Percentiles rank a stretch among this genome's conserved stretches.
Evolutionary conservation across 2,329 filamentous ascomycete species (phyloP).

Genomic region (Phaeophleospora eucalypticola): DNA sequence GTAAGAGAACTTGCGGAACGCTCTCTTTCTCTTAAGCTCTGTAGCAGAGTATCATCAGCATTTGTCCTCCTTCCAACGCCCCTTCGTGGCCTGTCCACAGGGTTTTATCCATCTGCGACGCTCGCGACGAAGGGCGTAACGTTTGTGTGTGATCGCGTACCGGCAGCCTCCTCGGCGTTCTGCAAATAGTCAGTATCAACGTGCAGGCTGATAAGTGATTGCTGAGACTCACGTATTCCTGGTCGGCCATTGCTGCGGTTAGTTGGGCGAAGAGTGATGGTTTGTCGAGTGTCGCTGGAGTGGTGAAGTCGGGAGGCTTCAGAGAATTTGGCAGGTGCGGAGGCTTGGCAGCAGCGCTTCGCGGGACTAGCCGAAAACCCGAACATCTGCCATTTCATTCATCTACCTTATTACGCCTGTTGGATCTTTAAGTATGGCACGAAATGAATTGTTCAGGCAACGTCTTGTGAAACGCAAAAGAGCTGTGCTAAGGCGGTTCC

Average conservation of each 20-base stretch:
- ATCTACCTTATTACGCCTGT: too few species aligned
- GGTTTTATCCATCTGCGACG: conserved; percentile 34
- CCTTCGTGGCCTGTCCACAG: conserved; percentile 41
- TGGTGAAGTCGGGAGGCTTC: not conserved
- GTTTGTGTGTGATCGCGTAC: conserved; percentile 44
- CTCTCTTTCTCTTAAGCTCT: conserved; percentile 99
- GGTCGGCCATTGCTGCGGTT: conserved; percentile 72
- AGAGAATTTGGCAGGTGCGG: not conserved
- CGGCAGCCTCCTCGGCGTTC: conserved; percentile 95
- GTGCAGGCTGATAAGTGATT: conserved; percentile 13
- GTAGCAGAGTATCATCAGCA: conserved; percentile 33
- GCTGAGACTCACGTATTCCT: conserved; percentile 73
- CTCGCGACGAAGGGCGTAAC: conserved; percentile 24
- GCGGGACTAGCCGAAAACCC: not conserved
- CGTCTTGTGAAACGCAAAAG: too few species aligned
- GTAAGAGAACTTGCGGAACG: conserved; percentile 99
- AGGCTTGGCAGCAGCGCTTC: not conserved
- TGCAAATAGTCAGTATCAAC: conserved; percentile 40
- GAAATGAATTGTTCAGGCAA: too few species aligned
- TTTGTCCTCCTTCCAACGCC: conserved; percentile 37
- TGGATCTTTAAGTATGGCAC: too few species aligned
- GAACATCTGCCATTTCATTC: not conserved
- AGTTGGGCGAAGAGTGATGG: conserved; percentile 31
- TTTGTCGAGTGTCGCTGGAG: conserved; percentile 1
- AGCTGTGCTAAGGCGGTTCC: too few species aligned